These are phyloP conservation scores for Nymphaea colorata DNA, from an alignment of 164 flowering plant genomes.

Conservation along the genomic window DNA sequence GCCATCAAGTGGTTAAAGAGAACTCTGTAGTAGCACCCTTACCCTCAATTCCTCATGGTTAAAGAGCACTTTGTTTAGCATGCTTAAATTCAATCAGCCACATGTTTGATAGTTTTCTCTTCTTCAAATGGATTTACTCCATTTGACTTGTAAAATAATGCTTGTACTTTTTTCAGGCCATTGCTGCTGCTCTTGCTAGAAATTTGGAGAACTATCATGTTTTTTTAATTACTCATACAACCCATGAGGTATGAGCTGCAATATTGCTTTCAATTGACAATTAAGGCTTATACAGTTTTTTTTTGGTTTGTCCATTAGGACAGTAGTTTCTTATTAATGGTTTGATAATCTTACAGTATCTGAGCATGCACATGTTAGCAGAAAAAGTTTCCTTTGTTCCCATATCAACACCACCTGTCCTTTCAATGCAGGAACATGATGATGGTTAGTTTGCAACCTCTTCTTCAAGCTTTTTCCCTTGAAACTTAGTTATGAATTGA, in stretches of 20 bases:
- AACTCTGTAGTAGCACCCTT: no score
- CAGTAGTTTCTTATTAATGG: neutral
- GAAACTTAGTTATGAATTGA: no score
- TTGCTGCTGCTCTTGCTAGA: conserved; percentile 70
- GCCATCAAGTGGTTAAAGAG: no score
- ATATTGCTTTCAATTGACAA: neutral
- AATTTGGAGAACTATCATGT: conserved; percentile 57
- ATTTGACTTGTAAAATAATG: no score
- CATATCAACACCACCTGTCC: conserved; percentile 69
- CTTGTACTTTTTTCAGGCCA: conserved; percentile 34
- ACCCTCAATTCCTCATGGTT: no score
- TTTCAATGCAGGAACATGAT: conserved; percentile 18
- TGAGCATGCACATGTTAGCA: conserved; percentile 35
- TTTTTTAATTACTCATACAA: conserved; percentile 61
- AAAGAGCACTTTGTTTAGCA: no score
- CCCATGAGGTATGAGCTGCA: conserved; percentile 52
- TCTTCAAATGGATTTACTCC: no score
- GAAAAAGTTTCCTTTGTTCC: conserved; percentile 32
- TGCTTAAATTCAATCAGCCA: no score
- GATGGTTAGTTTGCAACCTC: no score
- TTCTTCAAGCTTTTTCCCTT: no score
- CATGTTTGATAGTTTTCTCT: no score
- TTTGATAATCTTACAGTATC: conserved; percentile 27
- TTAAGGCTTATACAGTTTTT: neutral
- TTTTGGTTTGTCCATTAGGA: neutral